Conservation (phyloP, 2,329 filamentous ascomycete genomes). For the Fusarium sp. region DNA sequence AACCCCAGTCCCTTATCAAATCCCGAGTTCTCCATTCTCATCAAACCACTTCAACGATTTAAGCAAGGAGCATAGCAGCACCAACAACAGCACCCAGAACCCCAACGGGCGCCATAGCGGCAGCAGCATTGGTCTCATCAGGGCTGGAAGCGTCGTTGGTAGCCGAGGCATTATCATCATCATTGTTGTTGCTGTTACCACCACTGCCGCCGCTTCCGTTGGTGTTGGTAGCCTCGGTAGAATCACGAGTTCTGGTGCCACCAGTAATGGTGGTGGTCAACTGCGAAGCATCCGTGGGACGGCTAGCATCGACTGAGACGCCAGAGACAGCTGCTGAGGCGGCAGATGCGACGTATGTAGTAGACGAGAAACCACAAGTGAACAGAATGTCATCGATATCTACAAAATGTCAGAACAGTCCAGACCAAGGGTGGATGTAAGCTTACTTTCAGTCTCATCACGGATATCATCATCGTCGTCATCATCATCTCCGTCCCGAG, state of each 20-base stretch:
- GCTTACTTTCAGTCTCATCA: conserved; percentile 45
- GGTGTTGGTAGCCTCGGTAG: conserved; percentile 23
- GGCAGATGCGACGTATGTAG: conserved; percentile 49
- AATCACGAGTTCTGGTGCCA: conserved; percentile 29
- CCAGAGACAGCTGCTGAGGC: conserved; percentile 46
- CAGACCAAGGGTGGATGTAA: rapidly evolving
- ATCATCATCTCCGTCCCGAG: conserved; percentile 35
- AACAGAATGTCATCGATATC: conserved; percentile 54
- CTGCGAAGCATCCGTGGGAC: conserved; percentile 52
- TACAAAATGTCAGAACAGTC: conserved; percentile 19
- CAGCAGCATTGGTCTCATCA: conserved; percentile 39
- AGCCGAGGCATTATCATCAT: conserved; percentile 15
- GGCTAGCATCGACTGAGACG: conserved; percentile 52
- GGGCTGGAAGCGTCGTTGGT: conserved; percentile 27
- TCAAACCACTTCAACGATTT: neutral
- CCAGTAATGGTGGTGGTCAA: conserved; percentile 55
- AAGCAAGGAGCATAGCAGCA: conserved; percentile 41
- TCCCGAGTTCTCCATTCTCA: neutral
- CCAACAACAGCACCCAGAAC: conserved; percentile 37
- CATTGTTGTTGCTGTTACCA: conserved; percentile 6
- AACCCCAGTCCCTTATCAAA: neutral
- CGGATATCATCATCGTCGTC: conserved; percentile 37
- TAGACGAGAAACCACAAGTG: conserved; percentile 53
- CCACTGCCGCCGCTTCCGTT: conserved; percentile 5
- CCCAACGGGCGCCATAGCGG: conserved; percentile 33